Base-by-base conservation (phyloP, 352 stramenopile species). In the Pythium oligandrum region DNA sequence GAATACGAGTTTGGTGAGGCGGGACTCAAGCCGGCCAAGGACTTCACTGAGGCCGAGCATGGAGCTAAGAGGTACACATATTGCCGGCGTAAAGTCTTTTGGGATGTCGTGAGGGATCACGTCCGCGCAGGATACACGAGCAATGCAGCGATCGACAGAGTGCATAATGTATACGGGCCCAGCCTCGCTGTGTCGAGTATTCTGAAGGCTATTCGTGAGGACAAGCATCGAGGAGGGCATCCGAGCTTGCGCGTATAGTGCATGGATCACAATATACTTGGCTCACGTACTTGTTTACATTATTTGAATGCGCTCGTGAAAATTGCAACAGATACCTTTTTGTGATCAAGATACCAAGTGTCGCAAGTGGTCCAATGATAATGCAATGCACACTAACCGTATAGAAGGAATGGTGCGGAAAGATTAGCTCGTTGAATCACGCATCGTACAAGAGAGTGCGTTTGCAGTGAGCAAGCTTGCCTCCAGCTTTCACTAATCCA, bases 1-100 rank as follows among this genome's bases (percentile, higher is more conserved):
- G 38, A 48, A 48, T 48, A 48, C 17, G 9, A 48, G 17, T 48
- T 31, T 48, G 43, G 43, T 6, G 8, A n/a, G 1, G 43, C 9
- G 10, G 43, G 43, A 48, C 8, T 32, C 9, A 48, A 48, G 43
- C 43, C 43, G 26, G 43, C 43, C 8, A 48, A 48, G 26, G 10
- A 32, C 10, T 48, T 11, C 43, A 48, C 43, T 9, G 43, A n/a
- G 17, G 6, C 8, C 8, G 43, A 48, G 17, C 10, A 1, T 9
- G 43, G 43, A 31, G 43, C 10, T 30, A 32, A 31, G 1, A 48
- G 26, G 17, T 48, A 30, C 17, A 31, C 43, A n/a, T 48, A 48
- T n/a, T 48, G 8, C 8, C 9, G 10, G 43, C 43, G 43, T 7
- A 48, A 32, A 31, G 17, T 32, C 9, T 48, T 48, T 31, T 48